Base-by-base conservation (phyloP, 2,329 filamentous ascomycete genomes). In the Alternaria consortialis region DNA sequence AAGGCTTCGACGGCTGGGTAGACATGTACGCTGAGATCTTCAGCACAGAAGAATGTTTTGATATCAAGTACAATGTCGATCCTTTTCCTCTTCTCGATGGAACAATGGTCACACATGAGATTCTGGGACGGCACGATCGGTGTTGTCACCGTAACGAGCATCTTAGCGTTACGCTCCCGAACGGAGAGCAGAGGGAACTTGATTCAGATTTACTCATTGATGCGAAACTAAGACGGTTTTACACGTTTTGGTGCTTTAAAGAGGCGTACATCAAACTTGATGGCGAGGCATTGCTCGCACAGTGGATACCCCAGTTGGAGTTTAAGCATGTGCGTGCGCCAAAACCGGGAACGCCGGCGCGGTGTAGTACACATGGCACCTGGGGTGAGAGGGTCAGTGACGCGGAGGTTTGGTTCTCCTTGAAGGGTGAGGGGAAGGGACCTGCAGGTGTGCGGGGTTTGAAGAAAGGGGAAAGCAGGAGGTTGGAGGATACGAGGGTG, bases 231-330 rank as follows among this genome's bases (percentile, higher is more conserved):
- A 84, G 90, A 5, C 84, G 86, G 54, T 94, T 94, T 74, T 94
- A 93, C 75, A 86, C 90, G 1, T 86, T 91, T 60, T 94, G 91
- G 89, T 92, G 90, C 75, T 84, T 92, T 76, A 88, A 92, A 69
- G 91, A 94, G 80, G 89, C 91, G 1, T 94, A 92, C 74, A 88
- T 94, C 77, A 94, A 94, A 85, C 88, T 94, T 81, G 91, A 90
- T 31, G 91, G 91, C 27, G 90, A 94, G 70, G 91, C 90, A 0
- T 82, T 94, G 59, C 82, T 93, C 8, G 91, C 91, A 0, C 82
- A 83, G 4, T 94, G 91, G 91, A 82, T 94, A 50, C 81, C 81
- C 52, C 86, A 90, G 51, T 80, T 94, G 8, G 89, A 93, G 70
- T 92, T 94, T 73, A 81, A 83, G 59, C 80, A 83, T 50, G 90